Evolutionary conservation across 495 filamentous ascomycete species (phyloP), one percentile per base, ranked within the genome.

Genomic region (Aspergillus homomorphus): DNA sequence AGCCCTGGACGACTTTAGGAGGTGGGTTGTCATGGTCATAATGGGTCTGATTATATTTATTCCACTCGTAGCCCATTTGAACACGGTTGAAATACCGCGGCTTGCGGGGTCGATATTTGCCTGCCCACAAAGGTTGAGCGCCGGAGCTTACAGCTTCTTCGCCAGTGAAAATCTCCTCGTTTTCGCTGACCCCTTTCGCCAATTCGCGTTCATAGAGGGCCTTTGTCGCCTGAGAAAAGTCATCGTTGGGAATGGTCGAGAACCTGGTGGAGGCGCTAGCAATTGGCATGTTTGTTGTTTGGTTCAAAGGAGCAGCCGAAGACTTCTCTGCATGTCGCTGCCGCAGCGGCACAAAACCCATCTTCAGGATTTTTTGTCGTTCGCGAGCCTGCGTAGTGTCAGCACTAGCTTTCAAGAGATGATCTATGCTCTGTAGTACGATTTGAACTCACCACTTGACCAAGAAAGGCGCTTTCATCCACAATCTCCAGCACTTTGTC

Each of bases 11-110:
- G 20, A 98, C 94, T 73, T 97, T 96, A 15, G 94, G 94, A 2
- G 94, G 94, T 7, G 94, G 94, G 64, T 99, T 96, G 66, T 98
- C 95, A 71, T 97, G 93, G 67, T 98, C 95, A 75, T 99, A 99
- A 76, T 99, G 94, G 1, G 94, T 99, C 73, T 99, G 94, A 66
- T 99, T 99, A 79, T 99, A 99, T 69, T 99, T 99, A 71, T 99
- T 99, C 94, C 94, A 99, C 69, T 99, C 94, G 73, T 97, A 99
- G 43, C 94, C 94, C 90, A 96, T 98, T 73, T 96, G 92, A 43
- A 97, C 92, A 20, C 94, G 87, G 69, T 98, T 98, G 81, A 99
- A 98, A 75, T 98, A 98, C 28, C 90, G 83, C 10, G 94, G 95
- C 75, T 98, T 97, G 52, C 94, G 82, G 21, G 95, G 93, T 16